Conservation (phyloP, 1,284 basidiomycete genomes). For the Marasmius fiardii region DNA sequence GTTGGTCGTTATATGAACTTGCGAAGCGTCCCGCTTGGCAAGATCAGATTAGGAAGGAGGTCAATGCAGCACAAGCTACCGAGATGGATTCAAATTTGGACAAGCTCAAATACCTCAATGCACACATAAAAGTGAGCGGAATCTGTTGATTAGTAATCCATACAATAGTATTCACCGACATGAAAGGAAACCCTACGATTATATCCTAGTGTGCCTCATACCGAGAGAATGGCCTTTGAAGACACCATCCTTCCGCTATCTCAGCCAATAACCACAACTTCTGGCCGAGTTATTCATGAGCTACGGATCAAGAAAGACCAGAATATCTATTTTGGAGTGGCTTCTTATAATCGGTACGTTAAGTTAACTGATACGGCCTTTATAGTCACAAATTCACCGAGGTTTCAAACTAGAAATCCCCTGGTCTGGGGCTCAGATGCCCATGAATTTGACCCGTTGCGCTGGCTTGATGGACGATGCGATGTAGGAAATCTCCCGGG, state of each 20-base stretch:
- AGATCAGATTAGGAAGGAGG: conserved; percentile 3
- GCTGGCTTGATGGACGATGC: conserved; percentile 5
- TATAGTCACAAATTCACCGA: too few species aligned
- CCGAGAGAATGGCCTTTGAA: conserved; percentile 5
- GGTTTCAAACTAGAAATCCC: not conserved
- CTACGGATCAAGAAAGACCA: conserved; percentile 6
- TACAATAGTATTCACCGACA: not conserved
- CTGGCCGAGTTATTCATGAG: conserved; percentile 1
- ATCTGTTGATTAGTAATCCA: not conserved
- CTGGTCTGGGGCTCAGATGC: conserved; percentile 11
- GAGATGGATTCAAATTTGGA: not conserved
- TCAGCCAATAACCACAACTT: conserved; percentile 4
- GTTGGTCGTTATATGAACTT: conserved; percentile 6
- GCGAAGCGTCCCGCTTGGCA: not conserved
- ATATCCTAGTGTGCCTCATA: conserved; percentile 7
- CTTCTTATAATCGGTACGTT: conserved; percentile 9
- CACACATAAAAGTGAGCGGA: conserved; percentile 2
- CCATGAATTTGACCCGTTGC: conserved; percentile 9
- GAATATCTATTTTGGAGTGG: conserved; percentile 2
- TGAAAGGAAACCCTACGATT: conserved; percentile 11
- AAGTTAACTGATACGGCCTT: too few species aligned
- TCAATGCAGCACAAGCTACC: not conserved
- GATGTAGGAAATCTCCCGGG: not conserved
- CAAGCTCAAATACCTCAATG: conserved; percentile 5
- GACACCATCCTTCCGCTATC: conserved; percentile 13